These are phyloP conservation scores for Plasmodium chabaudi DNA, from an alignment of 169 alveolate genomes.

Conservation along the genomic window DNA sequence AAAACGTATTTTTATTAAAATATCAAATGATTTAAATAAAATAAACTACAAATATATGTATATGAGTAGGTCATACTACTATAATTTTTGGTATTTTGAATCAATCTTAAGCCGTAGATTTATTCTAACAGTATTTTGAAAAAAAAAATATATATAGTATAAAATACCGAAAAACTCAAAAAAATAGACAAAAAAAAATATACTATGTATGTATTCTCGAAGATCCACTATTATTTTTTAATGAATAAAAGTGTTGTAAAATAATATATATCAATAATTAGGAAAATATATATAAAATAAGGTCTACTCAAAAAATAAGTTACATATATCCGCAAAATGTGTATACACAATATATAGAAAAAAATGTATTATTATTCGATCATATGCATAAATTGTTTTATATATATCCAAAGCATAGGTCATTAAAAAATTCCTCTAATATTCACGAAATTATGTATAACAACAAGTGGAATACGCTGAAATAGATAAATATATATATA, in stretches of 20 bases:
- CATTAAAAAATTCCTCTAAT: neutral
- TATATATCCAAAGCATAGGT: slow-evolving; percentile 10
- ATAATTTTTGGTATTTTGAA: slow-evolving; percentile 7
- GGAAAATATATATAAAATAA: slow-evolving; percentile 10
- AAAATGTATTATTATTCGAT: slow-evolving; percentile 2
- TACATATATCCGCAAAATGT: neutral
- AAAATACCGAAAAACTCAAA: slow-evolving; percentile 10
- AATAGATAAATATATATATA: neutral
- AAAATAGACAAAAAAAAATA: slow-evolving; percentile 29
- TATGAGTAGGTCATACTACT: slow-evolving; percentile 1
- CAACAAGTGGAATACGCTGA: neutral
- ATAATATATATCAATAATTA: slow-evolving; percentile 3
- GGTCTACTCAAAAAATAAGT: neutral
- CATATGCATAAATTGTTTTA: slow-evolving; percentile 3
- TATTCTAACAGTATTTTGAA: slow-evolving; percentile 27
- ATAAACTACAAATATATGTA: neutral
- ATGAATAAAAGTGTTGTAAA: slow-evolving; percentile 9
- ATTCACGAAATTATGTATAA: slow-evolving; percentile 7
- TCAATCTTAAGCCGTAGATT: slow-evolving; percentile 15
- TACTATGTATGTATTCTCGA: neutral
- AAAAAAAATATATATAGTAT: slow-evolving; percentile 15
- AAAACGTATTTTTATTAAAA: neutral
- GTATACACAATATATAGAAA: slow-evolving; percentile 11
- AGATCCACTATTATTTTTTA: slow-evolving; percentile 12
- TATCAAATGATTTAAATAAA: slow-evolving; percentile 17